Percentiles rank a stretch among this genome's conserved stretches.
Evolutionary conservation across 345 rosid species (phyloP).

Genomic region (Ricinus communis): DNA sequence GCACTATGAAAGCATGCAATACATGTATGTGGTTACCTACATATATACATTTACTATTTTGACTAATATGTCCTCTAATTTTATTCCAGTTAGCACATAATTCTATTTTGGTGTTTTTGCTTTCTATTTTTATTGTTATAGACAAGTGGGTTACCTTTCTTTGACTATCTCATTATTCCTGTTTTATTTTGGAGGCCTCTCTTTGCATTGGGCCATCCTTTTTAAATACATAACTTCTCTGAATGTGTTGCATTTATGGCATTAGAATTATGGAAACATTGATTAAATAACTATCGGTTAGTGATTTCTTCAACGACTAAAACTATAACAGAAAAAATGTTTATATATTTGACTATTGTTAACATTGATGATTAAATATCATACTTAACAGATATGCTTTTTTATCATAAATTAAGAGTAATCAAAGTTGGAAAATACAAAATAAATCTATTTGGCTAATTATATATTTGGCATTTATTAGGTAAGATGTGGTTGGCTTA

Average conservation of each 20-base stretch:
- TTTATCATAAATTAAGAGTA: conserved; percentile 31
- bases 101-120: background rate
- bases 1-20: background rate
- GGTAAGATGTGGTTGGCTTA: too few relatives aligned
- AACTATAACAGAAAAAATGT: too few relatives aligned
- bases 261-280: too few relatives aligned
- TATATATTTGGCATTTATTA: too few relatives aligned
- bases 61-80: too few relatives aligned
- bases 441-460: too few relatives aligned
- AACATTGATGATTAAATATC: too few relatives aligned
- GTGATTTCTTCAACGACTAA: too few relatives aligned
- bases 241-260: too few relatives aligned
- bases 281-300: too few relatives aligned
- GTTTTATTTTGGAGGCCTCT: conserved; percentile 32
- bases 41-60: background rate
- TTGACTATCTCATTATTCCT: background rate
- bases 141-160: background rate
- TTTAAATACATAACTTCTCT: conserved; percentile 19
- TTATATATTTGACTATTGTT: too few relatives aligned
- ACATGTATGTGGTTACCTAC: background rate
- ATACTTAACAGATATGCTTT: conserved; percentile 28
- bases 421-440: conserved; percentile 25
- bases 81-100: too few relatives aligned
- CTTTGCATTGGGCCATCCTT: conserved; percentile 36
- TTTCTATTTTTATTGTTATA: background rate